These are phyloP conservation scores for Colletotrichum chlorophyti DNA, from an alignment of 2,329 filamentous ascomycete species.

Conservation along the genomic window DNA sequence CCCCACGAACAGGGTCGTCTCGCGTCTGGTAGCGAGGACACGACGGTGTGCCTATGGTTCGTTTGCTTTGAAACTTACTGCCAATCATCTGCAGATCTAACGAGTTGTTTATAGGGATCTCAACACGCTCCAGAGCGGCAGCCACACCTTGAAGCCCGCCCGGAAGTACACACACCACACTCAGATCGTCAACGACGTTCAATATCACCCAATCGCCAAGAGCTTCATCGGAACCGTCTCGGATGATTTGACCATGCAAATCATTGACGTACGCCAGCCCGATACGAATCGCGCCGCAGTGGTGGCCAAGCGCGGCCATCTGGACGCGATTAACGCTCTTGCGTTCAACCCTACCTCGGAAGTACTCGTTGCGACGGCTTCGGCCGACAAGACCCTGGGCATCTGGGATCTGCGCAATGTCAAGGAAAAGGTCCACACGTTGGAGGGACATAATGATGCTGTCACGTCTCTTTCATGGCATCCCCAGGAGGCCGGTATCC, in stretches of 20 bases:
- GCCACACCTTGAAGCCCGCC: conserved; percentile 73
- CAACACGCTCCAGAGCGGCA: conserved; percentile 73
- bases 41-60: conserved; percentile 89
- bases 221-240: conserved; percentile 92
- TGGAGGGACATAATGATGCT: conserved; percentile 86
- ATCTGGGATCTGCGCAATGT: conserved; percentile 95
- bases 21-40: conserved; percentile 90
- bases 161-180: conserved; percentile 86
- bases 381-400: conserved; percentile 92
- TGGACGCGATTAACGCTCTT: conserved; percentile 93
- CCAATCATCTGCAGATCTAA: conserved; percentile 1
- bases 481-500: conserved; percentile 84
- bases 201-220: conserved; percentile 88
- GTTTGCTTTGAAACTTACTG: conserved; percentile 33
- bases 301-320: conserved; percentile 76
- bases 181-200: conserved; percentile 94
- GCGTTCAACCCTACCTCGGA: conserved; percentile 95
- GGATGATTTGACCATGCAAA: conserved; percentile 91
- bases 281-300: conserved; percentile 72
- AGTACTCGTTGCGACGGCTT: conserved; percentile 88
- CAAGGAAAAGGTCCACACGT: conserved; percentile 85
- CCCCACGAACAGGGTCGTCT: conserved; percentile 82
- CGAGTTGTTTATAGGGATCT: conserved; percentile 69
- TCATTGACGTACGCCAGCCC: conserved; percentile 81
- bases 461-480: conserved; percentile 96